phyloP scores from a whole-genome alignment of 208 protist genomes.

The Trypanosoma rangeli region DNA sequence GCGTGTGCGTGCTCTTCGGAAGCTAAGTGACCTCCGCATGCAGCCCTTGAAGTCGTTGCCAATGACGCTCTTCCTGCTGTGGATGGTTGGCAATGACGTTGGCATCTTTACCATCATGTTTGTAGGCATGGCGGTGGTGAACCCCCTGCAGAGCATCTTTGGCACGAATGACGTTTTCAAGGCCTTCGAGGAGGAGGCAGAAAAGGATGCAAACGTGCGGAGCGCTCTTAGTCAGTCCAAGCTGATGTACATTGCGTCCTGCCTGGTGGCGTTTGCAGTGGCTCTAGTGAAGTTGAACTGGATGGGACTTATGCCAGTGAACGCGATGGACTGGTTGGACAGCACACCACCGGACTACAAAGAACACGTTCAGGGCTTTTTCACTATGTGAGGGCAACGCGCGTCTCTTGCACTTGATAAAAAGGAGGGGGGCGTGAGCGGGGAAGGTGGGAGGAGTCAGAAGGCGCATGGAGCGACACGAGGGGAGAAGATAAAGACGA shows the following conservation, averaged over 20 bases:
- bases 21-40: slow-evolving; percentile 68
- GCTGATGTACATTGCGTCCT: slow-evolving; percentile 80
- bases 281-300: slow-evolving; percentile 81
- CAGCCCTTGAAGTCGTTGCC: slow-evolving; percentile 81
- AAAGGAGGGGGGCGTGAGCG: neutral
- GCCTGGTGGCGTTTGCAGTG: slow-evolving; percentile 63
- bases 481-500: neutral
- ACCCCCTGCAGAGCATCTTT: slow-evolving; percentile 69
- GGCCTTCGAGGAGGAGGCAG: slow-evolving; percentile 68
- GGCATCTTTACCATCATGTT: slow-evolving; percentile 92
- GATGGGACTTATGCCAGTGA: slow-evolving; percentile 84
- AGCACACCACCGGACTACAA: slow-evolving; percentile 56
- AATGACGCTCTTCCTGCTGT: slow-evolving; percentile 88
- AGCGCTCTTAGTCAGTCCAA: slow-evolving; percentile 58
- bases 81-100: slow-evolving; percentile 88
- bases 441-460: neutral
- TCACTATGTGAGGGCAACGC: slow-evolving; percentile 3
- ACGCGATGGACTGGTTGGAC: slow-evolving; percentile 82
- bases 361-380: slow-evolving; percentile 52
- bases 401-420: neutral
- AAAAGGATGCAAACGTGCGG: slow-evolving; percentile 50
- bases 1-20: slow-evolving; percentile 44
- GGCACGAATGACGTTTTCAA: slow-evolving; percentile 47
- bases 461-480: neutral
- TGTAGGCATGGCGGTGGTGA: slow-evolving; percentile 83